A percentile compares a stretch with the other conserved stretches of the same genome.
These are phyloP conservation scores for Lentinula edodes DNA, from an alignment of 768 basidiomycete genomes.

Conservation along the genomic window DNA sequence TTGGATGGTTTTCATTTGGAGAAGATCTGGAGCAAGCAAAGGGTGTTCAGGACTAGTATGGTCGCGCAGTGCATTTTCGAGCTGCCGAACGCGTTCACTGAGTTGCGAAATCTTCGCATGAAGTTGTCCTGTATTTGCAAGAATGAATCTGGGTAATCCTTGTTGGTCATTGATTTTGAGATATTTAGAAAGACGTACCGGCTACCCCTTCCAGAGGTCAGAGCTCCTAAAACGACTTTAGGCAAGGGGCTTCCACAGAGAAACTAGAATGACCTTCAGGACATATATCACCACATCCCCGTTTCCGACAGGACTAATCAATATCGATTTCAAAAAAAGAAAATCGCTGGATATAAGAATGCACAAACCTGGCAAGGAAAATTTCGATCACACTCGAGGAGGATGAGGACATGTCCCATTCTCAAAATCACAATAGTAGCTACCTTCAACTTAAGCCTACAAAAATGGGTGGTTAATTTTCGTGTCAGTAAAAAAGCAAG, in stretches of 20 bases:
- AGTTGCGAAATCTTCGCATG: slow-evolving; percentile 60
- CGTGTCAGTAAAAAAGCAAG: background rate
- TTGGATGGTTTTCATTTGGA: slow-evolving; percentile 61
- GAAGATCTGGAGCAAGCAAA: slow-evolving; percentile 51
- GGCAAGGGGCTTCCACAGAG: slow-evolving; percentile 5
- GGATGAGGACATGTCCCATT: background rate
- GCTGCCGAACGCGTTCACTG: slow-evolving; percentile 56
- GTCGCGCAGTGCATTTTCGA: slow-evolving; percentile 52
- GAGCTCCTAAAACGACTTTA: slow-evolving; percentile 34
- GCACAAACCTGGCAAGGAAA: slow-evolving; percentile 52
- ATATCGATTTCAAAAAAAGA: slow-evolving; percentile 9
- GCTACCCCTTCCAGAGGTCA: slow-evolving; percentile 60
- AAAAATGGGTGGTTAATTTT: background rate
- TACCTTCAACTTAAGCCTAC: slow-evolving; percentile 46
- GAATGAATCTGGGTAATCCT: slow-evolving; percentile 45
- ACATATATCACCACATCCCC: slow-evolving; percentile 59
- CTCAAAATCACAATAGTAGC: slow-evolving; percentile 9
- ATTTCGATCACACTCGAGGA: slow-evolving; percentile 51
- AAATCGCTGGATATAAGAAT: slow-evolving; percentile 9
- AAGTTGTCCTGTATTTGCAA: slow-evolving; percentile 61
- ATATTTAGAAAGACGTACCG: slow-evolving; percentile 32
- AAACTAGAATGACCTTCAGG: slow-evolving; percentile 40
- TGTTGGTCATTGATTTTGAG: slow-evolving; percentile 8
- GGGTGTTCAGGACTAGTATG: slow-evolving; percentile 47
- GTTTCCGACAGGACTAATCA: slow-evolving; percentile 52